Evolutionary conservation across 495 filamentous ascomycete species (phyloP).

Genomic region (Xylaria venustula): DNA sequence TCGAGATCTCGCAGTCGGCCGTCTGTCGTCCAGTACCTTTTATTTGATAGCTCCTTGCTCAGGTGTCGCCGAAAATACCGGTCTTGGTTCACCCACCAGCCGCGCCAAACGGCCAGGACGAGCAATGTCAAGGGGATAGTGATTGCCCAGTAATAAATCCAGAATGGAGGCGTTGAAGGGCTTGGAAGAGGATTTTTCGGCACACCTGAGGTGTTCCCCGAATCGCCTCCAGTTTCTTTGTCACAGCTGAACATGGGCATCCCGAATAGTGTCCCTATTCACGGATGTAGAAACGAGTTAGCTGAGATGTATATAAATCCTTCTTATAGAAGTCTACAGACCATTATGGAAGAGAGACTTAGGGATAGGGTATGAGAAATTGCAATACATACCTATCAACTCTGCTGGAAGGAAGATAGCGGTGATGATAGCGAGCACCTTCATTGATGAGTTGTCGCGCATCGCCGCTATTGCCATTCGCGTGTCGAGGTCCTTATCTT

Average conservation of each 20-base stretch:
- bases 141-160: conserved; percentile 37
- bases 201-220: too few relatives aligned
- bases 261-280: conserved; percentile 34
- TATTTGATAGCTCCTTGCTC: conserved; percentile 31
- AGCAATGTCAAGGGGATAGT: conserved; percentile 31
- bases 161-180: conserved; percentile 31
- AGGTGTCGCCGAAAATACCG: conserved; percentile 33
- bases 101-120: conserved; percentile 30
- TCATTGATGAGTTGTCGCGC: conserved; percentile 35
- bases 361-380: too few relatives aligned
- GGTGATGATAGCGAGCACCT: conserved; percentile 34
- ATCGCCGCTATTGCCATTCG: conserved; percentile 37
- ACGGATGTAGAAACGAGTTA: too few relatives aligned
- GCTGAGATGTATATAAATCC: too few relatives aligned
- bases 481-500: conserved; percentile 35
- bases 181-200: conserved; percentile 20
- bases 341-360: too few relatives aligned
- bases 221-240: conserved; percentile 25
- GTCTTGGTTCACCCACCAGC: conserved; percentile 37
- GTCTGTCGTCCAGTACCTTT: conserved; percentile 35
- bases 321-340: too few relatives aligned
- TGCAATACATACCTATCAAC: too few relatives aligned
- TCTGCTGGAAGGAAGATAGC: conserved; percentile 35
- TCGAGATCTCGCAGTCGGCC: conserved; percentile 30
- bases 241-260: conserved; percentile 34